Evolutionary conservation across 495 filamentous ascomycete species (phyloP).

Genomic region (Usnea hakonensis): DNA sequence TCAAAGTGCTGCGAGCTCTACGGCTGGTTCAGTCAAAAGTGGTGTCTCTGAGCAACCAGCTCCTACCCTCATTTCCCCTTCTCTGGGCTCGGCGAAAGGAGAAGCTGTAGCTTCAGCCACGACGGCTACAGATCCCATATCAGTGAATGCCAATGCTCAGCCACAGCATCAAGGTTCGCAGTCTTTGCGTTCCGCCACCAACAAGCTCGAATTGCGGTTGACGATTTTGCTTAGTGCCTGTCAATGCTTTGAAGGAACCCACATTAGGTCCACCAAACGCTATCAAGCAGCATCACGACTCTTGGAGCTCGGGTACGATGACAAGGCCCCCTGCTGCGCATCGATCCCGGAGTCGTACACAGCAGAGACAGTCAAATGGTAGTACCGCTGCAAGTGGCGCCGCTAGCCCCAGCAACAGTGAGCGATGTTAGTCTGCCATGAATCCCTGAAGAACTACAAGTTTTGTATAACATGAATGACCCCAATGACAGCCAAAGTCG

Average conservation of each 20-base stretch:
- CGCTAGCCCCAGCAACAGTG: conserved; percentile 33
- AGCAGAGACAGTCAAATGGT: conserved; percentile 60
- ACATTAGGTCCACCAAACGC: conserved; percentile 3
- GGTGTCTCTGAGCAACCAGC: conserved; percentile 13
- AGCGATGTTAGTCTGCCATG: conserved; percentile 13
- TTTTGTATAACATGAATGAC: neutral
- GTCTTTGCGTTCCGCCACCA: neutral
- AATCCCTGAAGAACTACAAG: neutral
- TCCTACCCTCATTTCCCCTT: conserved; percentile 18
- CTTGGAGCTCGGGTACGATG: conserved; percentile 21
- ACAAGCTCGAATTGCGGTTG: neutral
- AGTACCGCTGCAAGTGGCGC: conserved; percentile 66
- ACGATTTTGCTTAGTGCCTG: conserved; percentile 12
- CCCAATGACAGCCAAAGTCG: conserved; percentile 10
- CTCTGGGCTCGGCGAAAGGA: conserved; percentile 17
- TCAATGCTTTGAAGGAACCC: conserved; percentile 12
- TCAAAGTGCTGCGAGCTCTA: conserved; percentile 36
- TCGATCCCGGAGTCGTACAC: conserved; percentile 64
- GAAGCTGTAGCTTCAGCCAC: conserved; percentile 21
- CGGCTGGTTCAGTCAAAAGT: conserved; percentile 30
- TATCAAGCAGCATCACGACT: conserved; percentile 16
- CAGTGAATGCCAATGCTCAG: conserved; percentile 22
- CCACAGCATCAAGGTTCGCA: conserved; percentile 17
- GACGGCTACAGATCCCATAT: conserved; percentile 26
- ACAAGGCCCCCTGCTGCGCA: conserved; percentile 29